Evolutionary conservation across 257 asterid genomes (phyloP).

Genomic region (Fraxinus cuspidata): DNA sequence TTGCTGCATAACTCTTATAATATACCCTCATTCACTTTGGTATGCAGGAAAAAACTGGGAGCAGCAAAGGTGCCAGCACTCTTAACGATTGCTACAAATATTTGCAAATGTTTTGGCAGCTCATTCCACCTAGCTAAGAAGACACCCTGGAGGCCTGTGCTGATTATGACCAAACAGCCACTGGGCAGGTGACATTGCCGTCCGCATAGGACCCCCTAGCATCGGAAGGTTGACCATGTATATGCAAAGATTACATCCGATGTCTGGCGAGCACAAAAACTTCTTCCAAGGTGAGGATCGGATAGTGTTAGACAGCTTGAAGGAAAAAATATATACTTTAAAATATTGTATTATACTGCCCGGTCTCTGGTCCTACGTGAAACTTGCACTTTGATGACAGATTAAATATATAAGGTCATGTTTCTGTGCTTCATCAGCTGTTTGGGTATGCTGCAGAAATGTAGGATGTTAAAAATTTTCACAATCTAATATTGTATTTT

Average conservation of each 20-base stretch:
- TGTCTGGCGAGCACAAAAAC: not conserved
- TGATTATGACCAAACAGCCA: constrained; percentile 58
- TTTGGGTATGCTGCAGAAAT: constrained; percentile 31
- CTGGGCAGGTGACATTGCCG: constrained; percentile 63
- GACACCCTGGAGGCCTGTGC: constrained; percentile 26
- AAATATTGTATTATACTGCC: not conserved
- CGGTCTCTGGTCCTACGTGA: too few relatives aligned
- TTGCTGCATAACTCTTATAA: not conserved
- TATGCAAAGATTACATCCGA: not conserved
- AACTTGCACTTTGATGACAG: too few relatives aligned
- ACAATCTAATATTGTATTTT: not conserved
- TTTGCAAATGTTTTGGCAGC: constrained; percentile 86
- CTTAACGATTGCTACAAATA: constrained; percentile 86
- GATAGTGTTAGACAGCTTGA: not conserved
- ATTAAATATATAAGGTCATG: too few relatives aligned
- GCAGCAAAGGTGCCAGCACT: constrained; percentile 69
- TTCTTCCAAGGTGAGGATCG: not conserved
- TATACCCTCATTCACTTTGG: not conserved
- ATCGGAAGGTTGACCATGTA: not conserved
- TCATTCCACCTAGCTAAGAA: constrained; percentile 96
- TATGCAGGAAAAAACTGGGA: constrained; percentile 81
- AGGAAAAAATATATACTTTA: not conserved
- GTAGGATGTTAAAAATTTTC: not conserved
- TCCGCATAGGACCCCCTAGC: constrained; percentile 41
- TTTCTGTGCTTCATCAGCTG: constrained; percentile 20